Evolutionary conservation across 768 basidiomycete species (phyloP).

Genomic region (Fomitopsis pulvina): DNA sequence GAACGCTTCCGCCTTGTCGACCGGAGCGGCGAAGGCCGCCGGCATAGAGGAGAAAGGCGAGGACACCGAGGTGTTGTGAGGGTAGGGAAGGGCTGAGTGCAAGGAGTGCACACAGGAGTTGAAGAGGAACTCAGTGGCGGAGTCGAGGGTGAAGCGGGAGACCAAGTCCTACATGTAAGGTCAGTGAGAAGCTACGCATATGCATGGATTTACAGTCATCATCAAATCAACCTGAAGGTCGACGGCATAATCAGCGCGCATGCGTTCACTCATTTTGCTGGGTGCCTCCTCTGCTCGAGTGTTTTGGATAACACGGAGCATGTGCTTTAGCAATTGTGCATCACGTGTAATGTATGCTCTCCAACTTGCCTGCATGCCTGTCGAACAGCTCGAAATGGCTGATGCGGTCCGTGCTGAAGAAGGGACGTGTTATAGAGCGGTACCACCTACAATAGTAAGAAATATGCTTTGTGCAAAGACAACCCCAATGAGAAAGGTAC

Average conservation of each 20-base stretch:
- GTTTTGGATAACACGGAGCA: background rate
- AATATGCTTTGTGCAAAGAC: background rate
- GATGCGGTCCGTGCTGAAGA: constrained; percentile 55
- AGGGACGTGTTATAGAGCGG: constrained; percentile 57
- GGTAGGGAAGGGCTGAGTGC: constrained; percentile 29
- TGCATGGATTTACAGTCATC: background rate
- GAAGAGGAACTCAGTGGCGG: constrained; percentile 50
- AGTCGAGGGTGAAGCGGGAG: constrained; percentile 46
- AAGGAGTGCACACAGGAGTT: constrained; percentile 36
- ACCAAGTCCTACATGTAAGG: constrained; percentile 26
- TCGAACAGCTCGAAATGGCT: constrained; percentile 58
- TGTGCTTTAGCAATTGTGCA: background rate
- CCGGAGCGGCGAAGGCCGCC: constrained; percentile 22
- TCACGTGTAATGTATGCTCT: constrained; percentile 17
- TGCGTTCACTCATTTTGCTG: constrained; percentile 27
- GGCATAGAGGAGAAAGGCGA: constrained; percentile 14
- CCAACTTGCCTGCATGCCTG: constrained; percentile 38
- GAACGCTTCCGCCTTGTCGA: constrained; percentile 21
- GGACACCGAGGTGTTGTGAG: constrained; percentile 17
- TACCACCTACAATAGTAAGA: constrained; percentile 36
- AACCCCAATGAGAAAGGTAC: background rate
- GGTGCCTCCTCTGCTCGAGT: constrained; percentile 5
- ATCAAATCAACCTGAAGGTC: constrained; percentile 37
- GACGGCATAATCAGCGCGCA: constrained; percentile 29
- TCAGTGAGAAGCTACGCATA: background rate